Percentiles rank a stretch among this genome's conserved stretches.
Evolutionary conservation across 1,139 yeast species (phyloP).

Genomic region (Taphrina pruni): DNA sequence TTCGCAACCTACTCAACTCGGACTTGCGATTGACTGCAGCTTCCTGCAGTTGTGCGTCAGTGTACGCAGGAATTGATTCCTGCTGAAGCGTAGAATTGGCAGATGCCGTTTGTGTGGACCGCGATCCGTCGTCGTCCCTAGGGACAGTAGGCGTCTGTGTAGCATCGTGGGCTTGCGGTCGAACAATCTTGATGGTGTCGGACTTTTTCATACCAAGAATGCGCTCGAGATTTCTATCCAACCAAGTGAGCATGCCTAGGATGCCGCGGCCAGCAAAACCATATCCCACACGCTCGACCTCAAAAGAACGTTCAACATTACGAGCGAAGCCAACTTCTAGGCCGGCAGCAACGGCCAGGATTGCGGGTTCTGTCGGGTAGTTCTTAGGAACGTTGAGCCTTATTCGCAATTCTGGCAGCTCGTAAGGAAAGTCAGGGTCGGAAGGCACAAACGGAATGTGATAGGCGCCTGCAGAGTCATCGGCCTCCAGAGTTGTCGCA

Average conservation of each 20-base stretch:
- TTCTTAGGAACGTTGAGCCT: constrained; percentile 62
- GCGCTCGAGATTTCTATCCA: constrained; percentile 64
- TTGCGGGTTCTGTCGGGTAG: constrained; percentile 57
- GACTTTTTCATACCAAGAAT: constrained; percentile 66
- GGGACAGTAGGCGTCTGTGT: not conserved
- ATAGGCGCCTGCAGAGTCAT: not conserved
- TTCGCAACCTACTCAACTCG: constrained; percentile 25
- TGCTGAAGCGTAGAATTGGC: not conserved
- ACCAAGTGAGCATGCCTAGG: constrained; percentile 60
- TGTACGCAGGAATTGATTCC: not conserved
- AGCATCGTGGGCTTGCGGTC: constrained; percentile 2
- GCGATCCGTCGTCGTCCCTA: not conserved
- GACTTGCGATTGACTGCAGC: not conserved
- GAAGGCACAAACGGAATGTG: constrained; percentile 55
- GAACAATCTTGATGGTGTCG: constrained; percentile 61
- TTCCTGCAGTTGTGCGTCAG: constrained; percentile 11
- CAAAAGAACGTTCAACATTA: constrained; percentile 71
- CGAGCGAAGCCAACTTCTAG: constrained; percentile 75
- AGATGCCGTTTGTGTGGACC: not conserved
- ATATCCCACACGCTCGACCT: constrained; percentile 45
- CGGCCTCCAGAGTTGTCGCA: not conserved
- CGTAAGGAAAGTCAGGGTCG: constrained; percentile 79
- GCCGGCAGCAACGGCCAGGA: constrained; percentile 61
- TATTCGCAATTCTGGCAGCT: constrained; percentile 60
- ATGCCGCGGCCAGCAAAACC: constrained; percentile 50